Evolutionary conservation across 257 asterid genomes (phyloP).

Genomic region (Perilla frutescens): DNA sequence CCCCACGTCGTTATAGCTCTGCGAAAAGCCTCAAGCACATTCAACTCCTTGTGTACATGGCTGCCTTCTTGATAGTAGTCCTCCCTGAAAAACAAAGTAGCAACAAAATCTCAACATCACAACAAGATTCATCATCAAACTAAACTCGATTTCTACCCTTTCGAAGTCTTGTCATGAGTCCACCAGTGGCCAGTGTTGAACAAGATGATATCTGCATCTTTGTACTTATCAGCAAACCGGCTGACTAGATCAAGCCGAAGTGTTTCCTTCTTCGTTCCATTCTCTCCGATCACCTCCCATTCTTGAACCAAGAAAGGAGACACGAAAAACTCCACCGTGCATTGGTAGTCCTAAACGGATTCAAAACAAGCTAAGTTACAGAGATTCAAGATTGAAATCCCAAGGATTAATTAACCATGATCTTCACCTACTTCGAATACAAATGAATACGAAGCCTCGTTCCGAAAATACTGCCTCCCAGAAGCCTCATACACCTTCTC

Average conservation of each 20-base stretch:
- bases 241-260: constrained; percentile 70
- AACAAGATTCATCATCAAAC: not conserved
- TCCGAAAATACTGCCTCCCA: constrained; percentile 63
- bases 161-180: constrained; percentile 84
- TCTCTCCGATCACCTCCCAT: constrained; percentile 52
- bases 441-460: constrained; percentile 66
- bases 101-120: not conserved
- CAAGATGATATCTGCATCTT: constrained; percentile 60
- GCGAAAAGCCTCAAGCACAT: constrained; percentile 65
- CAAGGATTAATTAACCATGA: not conserved
- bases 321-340: constrained; percentile 71
- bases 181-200: constrained; percentile 93
- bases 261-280: constrained; percentile 70
- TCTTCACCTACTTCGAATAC: constrained; percentile 57
- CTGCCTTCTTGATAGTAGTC: constrained; percentile 84
- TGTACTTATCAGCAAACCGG: constrained; percentile 57
- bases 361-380: not conserved
- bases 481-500: constrained; percentile 64
- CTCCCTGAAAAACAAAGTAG: constrained; percentile 45
- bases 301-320: constrained; percentile 80
- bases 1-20: constrained; percentile 79
- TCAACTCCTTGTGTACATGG: constrained; percentile 57
- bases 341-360: constrained; percentile 60
- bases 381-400: no score
- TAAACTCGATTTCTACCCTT: constrained; percentile 48